Base-by-base conservation (phyloP, 1,139 yeast genomes). In the Saccharomyces hybrid region DNA sequence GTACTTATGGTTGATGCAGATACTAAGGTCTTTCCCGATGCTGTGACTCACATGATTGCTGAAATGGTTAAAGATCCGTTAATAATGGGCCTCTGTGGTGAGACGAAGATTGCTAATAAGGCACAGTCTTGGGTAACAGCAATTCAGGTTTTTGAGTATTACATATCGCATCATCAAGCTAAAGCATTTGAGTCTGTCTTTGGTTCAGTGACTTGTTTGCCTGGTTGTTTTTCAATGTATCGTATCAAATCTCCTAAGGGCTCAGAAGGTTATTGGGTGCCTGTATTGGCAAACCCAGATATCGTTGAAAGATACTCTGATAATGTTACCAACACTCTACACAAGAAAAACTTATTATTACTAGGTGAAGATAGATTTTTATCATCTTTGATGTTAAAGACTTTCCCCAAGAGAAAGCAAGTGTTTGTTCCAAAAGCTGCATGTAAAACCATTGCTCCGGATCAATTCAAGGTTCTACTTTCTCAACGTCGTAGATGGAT, bases 401-500 rank as follows among this genome's bases (percentile, higher is more conserved):
- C 97, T 0, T 93, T 93, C 76, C 98, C 99, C 26, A 88, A 83
- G 69, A 81, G 99, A 71, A 89, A 87, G 62, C 96, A 88, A 72
- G 74, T 91, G n/a, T 93, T 93, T 69, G 86, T 93, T 7, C 89
- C 98, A 1, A 91, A 90, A 71, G 99, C 98, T 12, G 96, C 89
- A 11, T 93, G 98, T 76, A 90, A 90, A 70, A 93, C 99, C 1
- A 74, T 90, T 61, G 98, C 87, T 19, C 99, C 99, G 0, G 89
- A 86, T 61, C 78, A 78, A 55, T 90, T 93, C 70, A 78, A 73
- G 59, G 96, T 91, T 48, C 75, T 93, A 63, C 75, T 93, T 54
- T 91, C 98, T 1, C 99, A 93, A 71, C 85, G 99, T 70, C 88
- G 99, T 73, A 88, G 99, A 70, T 93, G 99, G 99, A 93, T 93